Base-by-base conservation (phyloP, 2,329 filamentous ascomycete genomes). In the Talaromyces sp. region DNA sequence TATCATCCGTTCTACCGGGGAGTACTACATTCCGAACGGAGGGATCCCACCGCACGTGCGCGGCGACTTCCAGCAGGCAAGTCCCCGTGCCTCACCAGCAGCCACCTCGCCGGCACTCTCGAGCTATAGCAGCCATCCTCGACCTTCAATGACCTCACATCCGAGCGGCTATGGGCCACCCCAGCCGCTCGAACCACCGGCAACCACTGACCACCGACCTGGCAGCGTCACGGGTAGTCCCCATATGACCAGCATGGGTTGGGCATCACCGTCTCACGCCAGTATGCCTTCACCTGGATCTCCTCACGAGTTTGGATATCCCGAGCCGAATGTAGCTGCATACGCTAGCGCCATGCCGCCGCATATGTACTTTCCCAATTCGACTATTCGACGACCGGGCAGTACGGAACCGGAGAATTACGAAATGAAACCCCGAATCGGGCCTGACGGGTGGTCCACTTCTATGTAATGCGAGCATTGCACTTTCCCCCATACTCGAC, bases 31-130 rank as follows among this genome's bases (percentile, higher is more conserved):
- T 78, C 86, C 87, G 67, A 91, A 86, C 71, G 91, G 89, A 69
- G 87, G 89, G 18, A 84, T 97, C 25, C 93, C 93, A 5, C 86
- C 88, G 11, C 93, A 97, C 74, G 83, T 98, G 64, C 90, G 93
- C 64, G 81, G 82, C 37, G 90, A 93, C 74, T 86, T 91, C 73
- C 84, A 87, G 37, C 85, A 90, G 59, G 85, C 84, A 18, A 91
- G 89, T 73, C 88, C 89, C 42, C 84, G 85, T 57, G 83, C 86
- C 56, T 85, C 84, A 48, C 85, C 86, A 14, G 83, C 85, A 14
- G 78, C 85, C 61, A 85, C 85, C 2, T 87, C 88, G 9, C 88
- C 90, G 14, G 85, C 84, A 12, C 85, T 87, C 3, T 82, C 84
- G 66, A 83, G 83, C 67, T 86, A 86, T 77, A 82, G 81, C 67